Evolutionary conservation across 2,329 filamentous ascomycete genomes (phyloP).

Genomic region (Proliferodiscus dingleyae): DNA sequence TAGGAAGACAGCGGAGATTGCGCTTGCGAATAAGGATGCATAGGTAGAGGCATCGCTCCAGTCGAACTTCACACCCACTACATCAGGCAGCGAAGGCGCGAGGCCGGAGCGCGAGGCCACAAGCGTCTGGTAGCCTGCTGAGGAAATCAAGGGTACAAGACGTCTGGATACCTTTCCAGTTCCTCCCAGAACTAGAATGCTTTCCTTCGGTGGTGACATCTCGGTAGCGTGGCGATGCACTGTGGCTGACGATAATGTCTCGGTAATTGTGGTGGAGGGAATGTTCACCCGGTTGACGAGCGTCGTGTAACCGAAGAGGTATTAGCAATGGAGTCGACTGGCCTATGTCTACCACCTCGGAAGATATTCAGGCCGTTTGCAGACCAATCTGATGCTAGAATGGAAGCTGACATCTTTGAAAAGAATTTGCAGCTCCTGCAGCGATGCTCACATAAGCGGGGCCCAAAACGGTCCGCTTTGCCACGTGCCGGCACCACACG

Average conservation of each 20-base stretch:
- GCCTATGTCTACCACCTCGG: no score
- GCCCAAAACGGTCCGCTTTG: no score
- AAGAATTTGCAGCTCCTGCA: no score
- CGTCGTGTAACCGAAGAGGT: no score
- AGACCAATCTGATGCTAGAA: neutral
- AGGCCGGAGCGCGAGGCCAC: slow-evolving; percentile 36
- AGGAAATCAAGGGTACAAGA: slow-evolving; percentile 34
- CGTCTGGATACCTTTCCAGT: slow-evolving; percentile 41
- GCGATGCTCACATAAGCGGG: no score
- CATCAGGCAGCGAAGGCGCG: slow-evolving; percentile 19
- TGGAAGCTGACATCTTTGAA: no score
- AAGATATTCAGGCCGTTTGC: no score
- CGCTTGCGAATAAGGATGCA: slow-evolving; percentile 29
- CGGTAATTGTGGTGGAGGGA: neutral
- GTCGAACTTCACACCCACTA: slow-evolving; percentile 37
- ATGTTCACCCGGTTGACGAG: neutral
- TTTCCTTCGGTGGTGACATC: slow-evolving; percentile 7
- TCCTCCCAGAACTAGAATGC: slow-evolving; percentile 40
- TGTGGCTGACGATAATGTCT: neutral
- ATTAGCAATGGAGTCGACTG: no score
- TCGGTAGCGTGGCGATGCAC: neutral
- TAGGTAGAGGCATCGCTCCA: slow-evolving; percentile 41
- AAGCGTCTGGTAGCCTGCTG: slow-evolving; percentile 29
- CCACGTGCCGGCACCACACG: no score
- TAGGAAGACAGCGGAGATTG: slow-evolving; percentile 38